Evolutionary conservation across 345 rosid species (phyloP).

Genomic region (Microthlaspi erraticum): DNA sequence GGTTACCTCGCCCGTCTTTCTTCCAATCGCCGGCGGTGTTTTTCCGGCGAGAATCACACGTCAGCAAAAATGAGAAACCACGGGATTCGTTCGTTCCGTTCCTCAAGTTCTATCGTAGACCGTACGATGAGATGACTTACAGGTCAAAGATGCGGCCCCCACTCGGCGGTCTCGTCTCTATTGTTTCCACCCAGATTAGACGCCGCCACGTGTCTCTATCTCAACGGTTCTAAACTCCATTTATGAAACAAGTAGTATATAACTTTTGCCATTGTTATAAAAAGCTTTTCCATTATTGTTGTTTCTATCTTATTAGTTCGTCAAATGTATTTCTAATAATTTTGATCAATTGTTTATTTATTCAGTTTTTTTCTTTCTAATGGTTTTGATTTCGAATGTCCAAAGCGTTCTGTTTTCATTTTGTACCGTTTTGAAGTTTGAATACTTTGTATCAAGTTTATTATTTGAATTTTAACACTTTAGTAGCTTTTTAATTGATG

Average conservation of each 20-base stretch:
- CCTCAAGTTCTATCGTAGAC: slow-evolving; percentile 80
- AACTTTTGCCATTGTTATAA: slow-evolving; percentile 23
- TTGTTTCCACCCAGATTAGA: slow-evolving; percentile 70
- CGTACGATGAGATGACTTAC: slow-evolving; percentile 97
- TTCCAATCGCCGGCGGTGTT: slow-evolving; percentile 93
- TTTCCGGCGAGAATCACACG: slow-evolving; percentile 77
- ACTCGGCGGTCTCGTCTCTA: slow-evolving; percentile 80
- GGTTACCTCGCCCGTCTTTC: slow-evolving; percentile 87
- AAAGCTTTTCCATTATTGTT: slow-evolving; percentile 19
- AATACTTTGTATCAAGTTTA: slow-evolving; percentile 14
- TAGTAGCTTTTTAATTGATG: slow-evolving; percentile 21
- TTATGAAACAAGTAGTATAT: slow-evolving; percentile 35
- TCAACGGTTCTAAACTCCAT: slow-evolving; percentile 69
- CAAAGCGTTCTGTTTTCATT: not conserved
- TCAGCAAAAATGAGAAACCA: slow-evolving; percentile 62
- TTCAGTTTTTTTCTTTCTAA: not conserved
- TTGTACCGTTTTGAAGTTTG: slow-evolving; percentile 17
- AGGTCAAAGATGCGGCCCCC: slow-evolving; percentile 99
- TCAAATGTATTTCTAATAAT: slow-evolving; percentile 40
- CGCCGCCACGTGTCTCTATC: slow-evolving; percentile 95
- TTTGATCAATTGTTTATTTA: slow-evolving; percentile 44
- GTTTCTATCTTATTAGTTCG: slow-evolving; percentile 3
- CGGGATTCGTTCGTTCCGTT: slow-evolving; percentile 76
- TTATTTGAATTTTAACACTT: slow-evolving; percentile 7
- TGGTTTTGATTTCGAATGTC: slow-evolving; percentile 4